Base-by-base conservation (phyloP, 2,329 filamentous ascomycete species). In the Elsinoe ampelina region DNA sequence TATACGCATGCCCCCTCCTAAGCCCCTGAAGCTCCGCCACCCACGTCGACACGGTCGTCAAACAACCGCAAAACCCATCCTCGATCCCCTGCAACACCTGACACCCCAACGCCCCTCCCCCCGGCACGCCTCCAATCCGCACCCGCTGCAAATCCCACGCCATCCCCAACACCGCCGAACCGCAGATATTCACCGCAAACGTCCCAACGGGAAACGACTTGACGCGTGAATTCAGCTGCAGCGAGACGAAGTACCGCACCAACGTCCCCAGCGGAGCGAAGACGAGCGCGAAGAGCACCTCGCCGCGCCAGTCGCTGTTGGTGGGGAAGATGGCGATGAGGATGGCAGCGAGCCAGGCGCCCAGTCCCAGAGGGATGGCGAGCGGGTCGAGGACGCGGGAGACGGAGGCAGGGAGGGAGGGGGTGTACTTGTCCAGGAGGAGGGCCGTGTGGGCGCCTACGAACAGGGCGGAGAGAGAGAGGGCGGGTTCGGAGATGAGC, bases 191-290 rank as follows among this genome's bases (percentile, higher is more conserved):
- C 26, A 86, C 89, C 0, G 75, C 72, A 64, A 96, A 95, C 0
- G 92, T 97, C 2, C 92, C 92, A 0, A 96, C 70, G 0, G 92
- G 92, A 62, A 96, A 96, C 0, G 78, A 73, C 0, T 82, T 70
- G 0, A 82, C 63, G 17, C 81, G 75, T 0, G 79, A 74, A 64
- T 96, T 96, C n/a, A 95, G 78, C 20, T 75, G 70, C 5, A 87
- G 67, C 0, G 86, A 86, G 1, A 80, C 70, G 67, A 89, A 91
- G 72, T 87, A 95, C 2, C 92, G 81, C 0, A 79, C 67, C 0
- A 95, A 71, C 62, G 86, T 91, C 0, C 92, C 92, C 0, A 89
- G 62, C 0, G 92, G 92, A 1, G 89, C 87, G 64, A 96, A 93
- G 1, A 90, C 83, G 22, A 93, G 75, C 0, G 89, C 80, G 63